A percentile compares a stretch with the other conserved stretches of the same genome.
phyloP scores from a whole-genome alignment of 2,329 filamentous ascomycete species.

The Exophiala calicioides region DNA sequence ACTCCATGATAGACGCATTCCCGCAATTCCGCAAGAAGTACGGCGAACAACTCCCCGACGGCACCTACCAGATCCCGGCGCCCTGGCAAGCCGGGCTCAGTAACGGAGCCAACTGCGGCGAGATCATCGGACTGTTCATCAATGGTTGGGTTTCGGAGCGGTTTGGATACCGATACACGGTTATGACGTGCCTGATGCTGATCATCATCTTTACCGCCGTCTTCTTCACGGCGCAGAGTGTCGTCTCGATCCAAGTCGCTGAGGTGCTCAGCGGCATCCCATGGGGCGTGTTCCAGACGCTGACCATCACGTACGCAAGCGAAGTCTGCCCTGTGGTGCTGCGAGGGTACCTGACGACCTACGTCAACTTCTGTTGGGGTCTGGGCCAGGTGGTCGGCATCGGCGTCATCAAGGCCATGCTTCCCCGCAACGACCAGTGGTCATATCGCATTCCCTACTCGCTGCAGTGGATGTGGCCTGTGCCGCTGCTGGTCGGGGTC shows the following conservation, averaged over 20 bases:
- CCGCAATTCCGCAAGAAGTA: constrained; percentile 38
- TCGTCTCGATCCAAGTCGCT: constrained; percentile 50
- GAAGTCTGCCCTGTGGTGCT: constrained; percentile 51
- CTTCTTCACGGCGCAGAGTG: constrained; percentile 53
- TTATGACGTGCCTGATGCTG: constrained; percentile 49
- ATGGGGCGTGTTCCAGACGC: constrained; percentile 55
- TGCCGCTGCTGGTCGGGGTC: constrained; percentile 51
- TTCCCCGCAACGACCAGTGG: constrained; percentile 50
- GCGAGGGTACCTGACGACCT: constrained; percentile 49
- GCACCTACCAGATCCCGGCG: constrained; percentile 34
- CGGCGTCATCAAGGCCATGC: constrained; percentile 53
- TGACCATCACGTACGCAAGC: constrained; percentile 50
- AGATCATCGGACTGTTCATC: constrained; percentile 51
- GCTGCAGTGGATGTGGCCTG: constrained; percentile 56
- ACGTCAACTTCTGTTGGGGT: constrained; percentile 40
- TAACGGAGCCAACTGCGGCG: constrained; percentile 35
- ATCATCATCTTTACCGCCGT: constrained; percentile 52
- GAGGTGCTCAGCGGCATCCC: constrained; percentile 54
- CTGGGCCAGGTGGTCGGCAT: constrained; percentile 54
- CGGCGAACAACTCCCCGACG: constrained; percentile 31
- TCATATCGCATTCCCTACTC: constrained; percentile 55
- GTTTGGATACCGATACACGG: constrained; percentile 55
- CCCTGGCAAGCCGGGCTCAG: constrained; percentile 38
- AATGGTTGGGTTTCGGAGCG: constrained; percentile 54
- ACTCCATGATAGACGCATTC: constrained; percentile 33